Evolutionary conservation across 257 asterid species (phyloP).

Genomic region (Parsonsia alboflavescens): DNA sequence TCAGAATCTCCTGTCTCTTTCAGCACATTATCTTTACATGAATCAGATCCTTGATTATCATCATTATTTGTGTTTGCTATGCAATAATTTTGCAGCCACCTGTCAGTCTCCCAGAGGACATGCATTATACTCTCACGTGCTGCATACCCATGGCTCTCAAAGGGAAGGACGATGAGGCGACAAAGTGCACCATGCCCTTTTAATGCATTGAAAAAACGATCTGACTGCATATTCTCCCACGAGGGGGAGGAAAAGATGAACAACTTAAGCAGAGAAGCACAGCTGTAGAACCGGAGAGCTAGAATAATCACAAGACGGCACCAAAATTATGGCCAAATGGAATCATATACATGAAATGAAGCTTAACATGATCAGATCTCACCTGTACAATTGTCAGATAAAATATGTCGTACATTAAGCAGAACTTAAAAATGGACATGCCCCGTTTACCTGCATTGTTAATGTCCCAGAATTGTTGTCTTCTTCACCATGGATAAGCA

Average conservation of each 20-base stretch:
- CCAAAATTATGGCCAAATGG: background rate
- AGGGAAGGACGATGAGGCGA: conserved; percentile 87
- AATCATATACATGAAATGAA: background rate
- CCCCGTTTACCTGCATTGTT: conserved; percentile 78
- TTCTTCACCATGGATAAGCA: conserved; percentile 97
- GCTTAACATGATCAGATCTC: background rate
- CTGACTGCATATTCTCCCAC: conserved; percentile 52
- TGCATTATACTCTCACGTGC: conserved; percentile 98
- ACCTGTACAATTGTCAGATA: background rate
- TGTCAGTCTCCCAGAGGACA: conserved; percentile 96
- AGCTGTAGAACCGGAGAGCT: background rate
- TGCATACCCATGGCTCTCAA: conserved; percentile 92
- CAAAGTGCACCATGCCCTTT: conserved; percentile 96
- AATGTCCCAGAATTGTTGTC: conserved; percentile 96
- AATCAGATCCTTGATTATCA: conserved; percentile 31
- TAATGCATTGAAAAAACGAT: conserved; percentile 86
- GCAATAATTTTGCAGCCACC: conserved; percentile 86
- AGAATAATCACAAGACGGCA: background rate
- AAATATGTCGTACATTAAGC: background rate
- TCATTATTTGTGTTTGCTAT: conserved; percentile 39
- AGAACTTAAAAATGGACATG: background rate
- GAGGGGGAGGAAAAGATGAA: conserved; percentile 9
- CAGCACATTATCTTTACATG: conserved; percentile 19
- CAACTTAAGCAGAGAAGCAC: background rate
- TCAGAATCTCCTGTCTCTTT: conserved; percentile 30